Percentiles rank a stretch among this genome's conserved stretches.
phyloP scores from a whole-genome alignment of 202 grass and related monocot species.

The Bolboschoenoplectus hybrid region DNA sequence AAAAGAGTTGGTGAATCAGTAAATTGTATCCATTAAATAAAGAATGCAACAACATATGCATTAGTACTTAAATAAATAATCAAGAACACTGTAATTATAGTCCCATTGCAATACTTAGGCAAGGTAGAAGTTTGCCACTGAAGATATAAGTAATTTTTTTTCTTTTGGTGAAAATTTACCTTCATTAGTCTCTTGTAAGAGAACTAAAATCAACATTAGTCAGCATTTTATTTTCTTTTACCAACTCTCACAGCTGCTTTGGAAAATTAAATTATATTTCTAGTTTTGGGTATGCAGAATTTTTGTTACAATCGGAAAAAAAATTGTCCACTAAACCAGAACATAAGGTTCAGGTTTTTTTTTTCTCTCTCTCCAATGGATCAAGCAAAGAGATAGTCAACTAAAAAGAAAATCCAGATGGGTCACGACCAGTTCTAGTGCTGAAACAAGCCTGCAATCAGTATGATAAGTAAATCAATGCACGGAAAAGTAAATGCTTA shows the following conservation, averaged over 20 bases:
- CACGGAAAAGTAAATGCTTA: not conserved
- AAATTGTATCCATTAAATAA: not conserved
- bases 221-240: slow-evolving; percentile 3
- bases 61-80: not conserved
- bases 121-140: not conserved
- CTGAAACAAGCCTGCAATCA: not conserved
- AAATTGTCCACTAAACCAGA: not conserved
- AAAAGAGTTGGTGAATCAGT: not conserved
- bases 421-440: not conserved
- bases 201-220: not conserved
- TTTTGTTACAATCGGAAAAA: not conserved
- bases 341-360: not conserved
- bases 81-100: not conserved
- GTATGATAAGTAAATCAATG: not conserved
- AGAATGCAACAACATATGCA: not conserved
- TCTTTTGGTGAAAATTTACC: not conserved
- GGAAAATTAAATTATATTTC: not conserved
- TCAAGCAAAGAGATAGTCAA: not conserved
- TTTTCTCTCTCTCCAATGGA: not conserved
- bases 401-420: not conserved
- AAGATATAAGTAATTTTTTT: not conserved
- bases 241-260: not conserved
- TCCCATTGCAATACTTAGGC: not conserved
- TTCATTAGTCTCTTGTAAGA: not conserved
- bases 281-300: not conserved